Evolutionary conservation across 148 eudicot genomes (phyloP).

Genomic region (Nepenthes gracilis): DNA sequence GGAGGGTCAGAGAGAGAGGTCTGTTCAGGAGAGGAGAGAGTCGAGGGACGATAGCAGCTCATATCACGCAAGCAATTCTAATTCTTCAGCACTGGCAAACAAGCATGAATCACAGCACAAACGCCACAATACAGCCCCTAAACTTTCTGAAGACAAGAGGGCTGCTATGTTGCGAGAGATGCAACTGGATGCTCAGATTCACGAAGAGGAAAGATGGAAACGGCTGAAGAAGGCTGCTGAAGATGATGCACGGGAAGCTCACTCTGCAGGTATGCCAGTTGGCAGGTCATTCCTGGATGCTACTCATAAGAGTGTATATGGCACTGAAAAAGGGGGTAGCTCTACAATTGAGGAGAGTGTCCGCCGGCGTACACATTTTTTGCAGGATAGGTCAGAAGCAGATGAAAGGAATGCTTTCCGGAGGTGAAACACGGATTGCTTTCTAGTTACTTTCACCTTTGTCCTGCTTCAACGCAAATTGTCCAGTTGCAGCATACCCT

Average conservation of each 20-base stretch:
- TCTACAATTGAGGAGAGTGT: conserved; percentile 89
- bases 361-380: conserved; percentile 71
- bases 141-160: conserved; percentile 86
- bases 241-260: conserved; percentile 67
- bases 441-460: too few species aligned
- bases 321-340: conserved; percentile 90
- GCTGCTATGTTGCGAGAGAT: conserved; percentile 78
- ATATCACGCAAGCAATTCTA: not conserved
- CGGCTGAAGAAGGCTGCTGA: conserved; percentile 79
- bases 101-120: conserved; percentile 11
- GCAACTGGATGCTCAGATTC: conserved; percentile 85
- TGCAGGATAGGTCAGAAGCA: conserved; percentile 50
- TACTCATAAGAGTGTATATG: conserved; percentile 71
- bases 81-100: not conserved
- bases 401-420: conserved; percentile 80
- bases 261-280: conserved; percentile 9
- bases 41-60: conserved; percentile 11
- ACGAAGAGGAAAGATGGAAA: conserved; percentile 90
- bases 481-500: too few species aligned
- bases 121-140: conserved; percentile 29
- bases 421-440: conserved; percentile 21
- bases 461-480: too few species aligned
- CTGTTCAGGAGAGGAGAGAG: conserved; percentile 13
- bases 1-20: conserved; percentile 15
- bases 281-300: conserved; percentile 67